These are phyloP conservation scores for Plasmodium vivax DNA, from an alignment of 169 alveolate genomes.

Conservation along the genomic window DNA sequence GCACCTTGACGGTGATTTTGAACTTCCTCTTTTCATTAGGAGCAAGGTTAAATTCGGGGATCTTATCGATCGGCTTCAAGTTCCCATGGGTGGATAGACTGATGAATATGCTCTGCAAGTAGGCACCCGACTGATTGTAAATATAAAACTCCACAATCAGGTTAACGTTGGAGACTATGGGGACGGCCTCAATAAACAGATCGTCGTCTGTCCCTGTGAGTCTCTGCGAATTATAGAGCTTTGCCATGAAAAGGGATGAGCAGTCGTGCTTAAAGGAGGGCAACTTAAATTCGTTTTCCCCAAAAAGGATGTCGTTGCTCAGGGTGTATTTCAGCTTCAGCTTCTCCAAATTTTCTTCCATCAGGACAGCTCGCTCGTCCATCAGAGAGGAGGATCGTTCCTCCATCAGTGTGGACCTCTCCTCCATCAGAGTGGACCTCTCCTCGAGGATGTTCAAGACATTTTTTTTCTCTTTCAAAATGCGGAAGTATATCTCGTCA, in stretches of 20 bases:
- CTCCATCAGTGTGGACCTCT: too few species aligned
- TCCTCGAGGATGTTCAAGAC: constrained; percentile 30
- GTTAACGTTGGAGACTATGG: constrained; percentile 91
- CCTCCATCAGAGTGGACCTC: neutral
- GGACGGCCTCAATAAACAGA: constrained; percentile 93
- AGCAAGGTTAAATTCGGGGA: constrained; percentile 86
- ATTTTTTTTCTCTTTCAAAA: constrained; percentile 56
- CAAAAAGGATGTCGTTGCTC: constrained; percentile 62
- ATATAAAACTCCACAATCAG: constrained; percentile 89
- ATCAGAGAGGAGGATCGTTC: too few species aligned
- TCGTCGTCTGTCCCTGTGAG: constrained; percentile 94
- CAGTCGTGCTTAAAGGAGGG: constrained; percentile 11
- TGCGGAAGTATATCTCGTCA: constrained; percentile 32
- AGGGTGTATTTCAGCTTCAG: constrained; percentile 47
- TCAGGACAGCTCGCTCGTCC: neutral
- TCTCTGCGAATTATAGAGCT: constrained; percentile 53
- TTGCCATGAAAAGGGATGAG: constrained; percentile 42
- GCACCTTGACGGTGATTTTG: constrained; percentile 86
- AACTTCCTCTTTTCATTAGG: constrained; percentile 85
- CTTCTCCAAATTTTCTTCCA: constrained; percentile 46
- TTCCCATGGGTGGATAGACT: constrained; percentile 91
- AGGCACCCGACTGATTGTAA: constrained; percentile 89
- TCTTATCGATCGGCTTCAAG: constrained; percentile 86
- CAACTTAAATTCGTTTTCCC: constrained; percentile 54
- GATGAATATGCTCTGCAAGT: constrained; percentile 92